Evolutionary conservation across 192 early-diverging fungal species (phyloP).

Genomic region (Entophlyctis luteolus): DNA sequence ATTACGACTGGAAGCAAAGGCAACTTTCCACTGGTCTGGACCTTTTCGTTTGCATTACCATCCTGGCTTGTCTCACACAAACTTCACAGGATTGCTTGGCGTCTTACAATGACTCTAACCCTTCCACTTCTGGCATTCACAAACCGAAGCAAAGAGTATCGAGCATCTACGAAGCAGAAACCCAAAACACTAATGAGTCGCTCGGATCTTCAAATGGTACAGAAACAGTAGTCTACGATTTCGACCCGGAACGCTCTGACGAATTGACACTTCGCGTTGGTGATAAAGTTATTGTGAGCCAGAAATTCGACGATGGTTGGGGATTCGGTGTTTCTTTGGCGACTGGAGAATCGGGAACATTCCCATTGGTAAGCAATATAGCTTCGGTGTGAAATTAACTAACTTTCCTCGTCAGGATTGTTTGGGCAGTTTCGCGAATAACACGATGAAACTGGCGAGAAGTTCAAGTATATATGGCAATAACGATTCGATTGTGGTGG

Average conservation of each 20-base stretch:
- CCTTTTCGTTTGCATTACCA: neutral
- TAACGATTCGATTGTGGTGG: neutral
- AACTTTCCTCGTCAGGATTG: neutral
- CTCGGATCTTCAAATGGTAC: neutral
- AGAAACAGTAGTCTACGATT: neutral
- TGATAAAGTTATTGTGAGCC: neutral
- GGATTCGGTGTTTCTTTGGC: constrained; percentile 7
- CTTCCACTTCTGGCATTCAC: neutral
- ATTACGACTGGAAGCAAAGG: neutral
- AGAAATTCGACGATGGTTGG: constrained; percentile 5
- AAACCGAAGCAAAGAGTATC: neutral
- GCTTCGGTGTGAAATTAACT: neutral
- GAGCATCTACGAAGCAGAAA: neutral
- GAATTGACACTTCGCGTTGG: neutral
- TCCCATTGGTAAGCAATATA: constrained; percentile 3
- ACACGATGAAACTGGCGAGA: neutral
- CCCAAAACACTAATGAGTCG: neutral
- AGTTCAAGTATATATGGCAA: neutral
- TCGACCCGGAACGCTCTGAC: neutral
- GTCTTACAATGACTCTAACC: neutral
- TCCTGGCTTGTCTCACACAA: neutral
- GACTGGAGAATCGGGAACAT: neutral
- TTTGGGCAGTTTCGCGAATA: neutral
- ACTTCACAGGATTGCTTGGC: neutral
- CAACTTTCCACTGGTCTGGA: constrained; percentile 4